Percentiles rank a stretch among this genome's conserved stretches.
Evolutionary conservation across 2,329 filamentous ascomycete species (phyloP).

Genomic region (Chalaropsis ovoidea): DNA sequence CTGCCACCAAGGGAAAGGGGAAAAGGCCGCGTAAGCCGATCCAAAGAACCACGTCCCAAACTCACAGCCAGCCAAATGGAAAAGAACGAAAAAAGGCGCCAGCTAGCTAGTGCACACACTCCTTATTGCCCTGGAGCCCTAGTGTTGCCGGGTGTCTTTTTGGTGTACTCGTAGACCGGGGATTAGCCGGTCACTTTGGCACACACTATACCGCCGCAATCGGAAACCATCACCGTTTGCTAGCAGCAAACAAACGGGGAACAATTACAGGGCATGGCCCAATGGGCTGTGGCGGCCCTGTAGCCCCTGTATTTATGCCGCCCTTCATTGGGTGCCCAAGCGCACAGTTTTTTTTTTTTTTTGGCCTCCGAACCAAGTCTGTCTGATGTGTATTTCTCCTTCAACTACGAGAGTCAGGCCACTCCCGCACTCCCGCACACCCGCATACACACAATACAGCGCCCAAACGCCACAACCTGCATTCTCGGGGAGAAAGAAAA

Average conservation of each 20-base stretch:
- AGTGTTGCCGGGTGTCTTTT: too few relatives aligned
- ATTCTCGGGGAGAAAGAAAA: background rate
- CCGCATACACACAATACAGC: background rate
- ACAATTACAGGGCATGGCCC: background rate
- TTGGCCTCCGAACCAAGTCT: background rate
- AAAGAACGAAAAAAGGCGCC: background rate
- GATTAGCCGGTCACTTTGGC: background rate
- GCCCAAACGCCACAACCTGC: background rate
- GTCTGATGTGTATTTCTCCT: background rate
- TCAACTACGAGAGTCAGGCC: background rate
- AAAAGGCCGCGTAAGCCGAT: conserved; percentile 25
- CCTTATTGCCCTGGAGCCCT: too few relatives aligned
- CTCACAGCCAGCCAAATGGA: background rate
- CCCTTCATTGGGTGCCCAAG: background rate
- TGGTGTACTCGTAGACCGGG: background rate
- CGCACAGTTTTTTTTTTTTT: background rate
- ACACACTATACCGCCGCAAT: background rate
- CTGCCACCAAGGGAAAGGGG: conserved; percentile 14
- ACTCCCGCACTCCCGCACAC: background rate
- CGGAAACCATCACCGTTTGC: background rate
- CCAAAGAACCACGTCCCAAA: conserved; percentile 1
- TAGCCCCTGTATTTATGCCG: background rate
- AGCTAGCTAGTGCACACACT: background rate
- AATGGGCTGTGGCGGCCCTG: background rate
- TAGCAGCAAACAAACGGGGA: background rate